phyloP scores from a whole-genome alignment of 2,329 filamentous ascomycete genomes.

The Fusarium clavum region DNA sequence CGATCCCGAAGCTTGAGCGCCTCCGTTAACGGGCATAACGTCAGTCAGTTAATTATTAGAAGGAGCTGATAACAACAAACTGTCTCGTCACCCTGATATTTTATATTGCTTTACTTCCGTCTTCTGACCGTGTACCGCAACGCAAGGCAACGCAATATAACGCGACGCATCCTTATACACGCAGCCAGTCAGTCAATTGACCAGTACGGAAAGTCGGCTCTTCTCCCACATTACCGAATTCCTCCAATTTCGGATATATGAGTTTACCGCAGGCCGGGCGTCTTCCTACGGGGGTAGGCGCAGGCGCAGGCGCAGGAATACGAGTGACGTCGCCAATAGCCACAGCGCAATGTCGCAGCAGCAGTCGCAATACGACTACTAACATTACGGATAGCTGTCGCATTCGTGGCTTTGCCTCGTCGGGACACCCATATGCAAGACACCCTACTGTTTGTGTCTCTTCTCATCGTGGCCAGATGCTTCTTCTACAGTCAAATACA shows the following conservation, averaged over 20 bases:
- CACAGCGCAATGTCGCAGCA: constrained; percentile 22
- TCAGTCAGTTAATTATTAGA: not conserved
- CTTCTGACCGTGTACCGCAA: not conserved
- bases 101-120: not conserved
- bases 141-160: not conserved
- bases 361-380: constrained; percentile 11
- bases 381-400: not conserved
- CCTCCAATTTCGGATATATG: constrained; percentile 46
- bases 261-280: constrained; percentile 49
- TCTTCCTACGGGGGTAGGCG: constrained; percentile 46
- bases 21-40: constrained; percentile 45
- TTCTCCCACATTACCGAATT: constrained; percentile 35
- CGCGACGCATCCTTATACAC: not conserved
- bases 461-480: constrained; percentile 41
- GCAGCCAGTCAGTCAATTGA: constrained; percentile 13
- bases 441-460: constrained; percentile 39
- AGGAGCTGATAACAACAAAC: constrained; percentile 17
- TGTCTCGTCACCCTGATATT: not conserved
- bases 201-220: not conserved
- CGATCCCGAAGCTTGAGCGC: constrained; percentile 33
- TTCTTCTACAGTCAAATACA: constrained; percentile 40
- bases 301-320: constrained; percentile 1
- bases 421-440: constrained; percentile 34
- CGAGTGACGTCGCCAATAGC: constrained; percentile 46
- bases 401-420: constrained; percentile 35